Conservation (phyloP, 441 rosid species). For the Eutrema salsugineum region DNA sequence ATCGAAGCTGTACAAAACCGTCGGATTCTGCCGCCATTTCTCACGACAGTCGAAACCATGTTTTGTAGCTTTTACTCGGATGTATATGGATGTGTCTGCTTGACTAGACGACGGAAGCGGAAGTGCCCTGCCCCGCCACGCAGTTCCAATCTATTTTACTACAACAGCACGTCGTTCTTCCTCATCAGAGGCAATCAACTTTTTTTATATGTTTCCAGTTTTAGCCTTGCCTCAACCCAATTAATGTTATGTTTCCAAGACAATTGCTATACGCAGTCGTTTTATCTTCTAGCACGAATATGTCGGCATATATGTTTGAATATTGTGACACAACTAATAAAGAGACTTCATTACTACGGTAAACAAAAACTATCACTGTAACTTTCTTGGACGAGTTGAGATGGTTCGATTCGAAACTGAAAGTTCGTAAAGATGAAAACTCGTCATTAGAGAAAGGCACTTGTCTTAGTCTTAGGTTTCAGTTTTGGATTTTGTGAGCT, state of each 20-base stretch:
- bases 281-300: background rate
- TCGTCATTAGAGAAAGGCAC: background rate
- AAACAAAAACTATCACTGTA: background rate
- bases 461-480: background rate
- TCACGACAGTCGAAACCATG: slow-evolving; percentile 30
- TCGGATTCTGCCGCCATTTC: slow-evolving; percentile 35
- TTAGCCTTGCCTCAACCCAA: background rate
- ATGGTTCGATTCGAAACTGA: background rate
- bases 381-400: slow-evolving; percentile 44
- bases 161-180: background rate
- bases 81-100: background rate
- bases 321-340: background rate
- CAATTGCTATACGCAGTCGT: background rate
- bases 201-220: background rate
- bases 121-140: background rate
- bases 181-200: no score
- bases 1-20: slow-evolving; percentile 42
- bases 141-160: background rate
- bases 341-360: background rate
- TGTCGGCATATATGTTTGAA: background rate
- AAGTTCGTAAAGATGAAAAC: background rate
- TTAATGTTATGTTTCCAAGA: background rate
- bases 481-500: slow-evolving; percentile 38
- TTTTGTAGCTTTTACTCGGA: background rate
- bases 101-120: background rate